Evolutionary conservation across 2,329 filamentous ascomycete species (phyloP).

Genomic region (Colletotrichum horii): DNA sequence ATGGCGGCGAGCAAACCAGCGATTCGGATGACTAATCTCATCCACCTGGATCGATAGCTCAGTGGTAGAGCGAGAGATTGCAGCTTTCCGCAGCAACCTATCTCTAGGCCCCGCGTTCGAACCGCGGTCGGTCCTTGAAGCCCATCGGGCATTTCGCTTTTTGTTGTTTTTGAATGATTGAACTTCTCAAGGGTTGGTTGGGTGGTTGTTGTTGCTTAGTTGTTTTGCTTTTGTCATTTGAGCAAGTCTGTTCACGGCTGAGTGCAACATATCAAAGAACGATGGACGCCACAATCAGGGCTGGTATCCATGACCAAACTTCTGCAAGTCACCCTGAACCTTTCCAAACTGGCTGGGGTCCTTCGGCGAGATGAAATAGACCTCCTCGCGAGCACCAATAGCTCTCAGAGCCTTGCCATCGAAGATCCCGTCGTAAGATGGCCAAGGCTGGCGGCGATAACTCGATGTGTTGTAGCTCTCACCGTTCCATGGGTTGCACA

Average conservation of each 20-base stretch:
- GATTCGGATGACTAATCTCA: constrained; percentile 3
- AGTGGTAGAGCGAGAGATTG: constrained; percentile 23
- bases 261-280: background rate
- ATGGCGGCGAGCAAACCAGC: background rate
- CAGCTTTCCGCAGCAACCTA: constrained; percentile 5
- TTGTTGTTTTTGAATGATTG: background rate
- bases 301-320: background rate
- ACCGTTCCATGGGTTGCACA: background rate
- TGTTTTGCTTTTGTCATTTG: background rate
- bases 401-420: background rate
- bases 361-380: background rate
- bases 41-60: constrained; percentile 17
- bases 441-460: background rate
- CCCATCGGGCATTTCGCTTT: rapidly evolving
- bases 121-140: constrained; percentile 18
- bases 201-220: background rate
- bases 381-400: background rate
- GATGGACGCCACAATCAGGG: background rate
- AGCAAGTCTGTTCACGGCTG: background rate
- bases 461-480: background rate
- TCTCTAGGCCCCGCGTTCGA: constrained; percentile 23
- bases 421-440: background rate
- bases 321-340: background rate
- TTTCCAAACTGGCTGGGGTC: background rate
- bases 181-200: background rate